These are phyloP conservation scores for Protomyces arabidopsidicola DNA, from an alignment of 1,139 yeast genomes.

Conservation along the genomic window DNA sequence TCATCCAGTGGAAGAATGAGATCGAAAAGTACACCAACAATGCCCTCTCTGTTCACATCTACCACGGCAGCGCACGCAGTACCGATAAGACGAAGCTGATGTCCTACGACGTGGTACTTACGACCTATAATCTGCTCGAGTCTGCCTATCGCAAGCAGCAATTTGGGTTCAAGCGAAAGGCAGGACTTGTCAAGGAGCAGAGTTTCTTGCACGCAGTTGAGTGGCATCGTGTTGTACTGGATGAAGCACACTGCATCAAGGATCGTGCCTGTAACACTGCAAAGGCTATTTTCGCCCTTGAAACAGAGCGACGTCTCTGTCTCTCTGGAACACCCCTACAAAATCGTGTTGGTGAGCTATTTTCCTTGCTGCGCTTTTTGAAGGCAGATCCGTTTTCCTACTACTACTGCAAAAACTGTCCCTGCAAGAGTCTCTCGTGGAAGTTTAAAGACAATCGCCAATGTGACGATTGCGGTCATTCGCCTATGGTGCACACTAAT, in stretches of 20 bases:
- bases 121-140: slow-evolving; percentile 79
- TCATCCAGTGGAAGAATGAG: slow-evolving; percentile 96
- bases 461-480: slow-evolving; percentile 82
- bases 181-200: slow-evolving; percentile 64
- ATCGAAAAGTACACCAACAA: slow-evolving; percentile 78
- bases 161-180: slow-evolving; percentile 74
- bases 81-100: slow-evolving; percentile 52
- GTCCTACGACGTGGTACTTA: slow-evolving; percentile 73
- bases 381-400: slow-evolving; percentile 79
- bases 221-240: slow-evolving; percentile 84
- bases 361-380: slow-evolving; percentile 79
- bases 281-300: slow-evolving; percentile 72
- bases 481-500: slow-evolving; percentile 90
- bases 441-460: slow-evolving; percentile 71
- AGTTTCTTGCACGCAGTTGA: slow-evolving; percentile 69
- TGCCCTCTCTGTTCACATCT: slow-evolving; percentile 59
- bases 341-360: slow-evolving; percentile 92
- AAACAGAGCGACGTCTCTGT: slow-evolving; percentile 78
- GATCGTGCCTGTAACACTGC: slow-evolving; percentile 92
- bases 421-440: slow-evolving; percentile 79
- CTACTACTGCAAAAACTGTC: slow-evolving; percentile 87
- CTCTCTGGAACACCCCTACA: slow-evolving; percentile 94
- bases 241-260: slow-evolving; percentile 96
- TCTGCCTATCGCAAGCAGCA: slow-evolving; percentile 77
- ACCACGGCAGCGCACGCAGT: slow-evolving; percentile 71